Evolutionary conservation across 805 yeast genomes (phyloP).

Genomic region (Nakazawaea ishiwadae): DNA sequence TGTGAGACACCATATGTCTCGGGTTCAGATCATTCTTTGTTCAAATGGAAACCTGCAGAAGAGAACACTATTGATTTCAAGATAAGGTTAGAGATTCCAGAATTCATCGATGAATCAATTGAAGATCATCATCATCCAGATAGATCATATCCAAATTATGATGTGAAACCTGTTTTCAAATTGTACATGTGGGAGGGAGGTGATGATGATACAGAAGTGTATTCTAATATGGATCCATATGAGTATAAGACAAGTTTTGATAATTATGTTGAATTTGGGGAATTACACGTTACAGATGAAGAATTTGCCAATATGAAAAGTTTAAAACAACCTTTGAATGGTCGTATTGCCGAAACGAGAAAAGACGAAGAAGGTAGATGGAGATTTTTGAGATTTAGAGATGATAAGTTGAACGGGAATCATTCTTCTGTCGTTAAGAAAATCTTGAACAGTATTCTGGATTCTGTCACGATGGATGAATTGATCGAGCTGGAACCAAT

Average conservation of each 20-base stretch:
- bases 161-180: slow-evolving; percentile 65
- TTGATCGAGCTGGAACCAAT: slow-evolving; percentile 50
- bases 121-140: slow-evolving; percentile 63
- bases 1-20: slow-evolving; percentile 80
- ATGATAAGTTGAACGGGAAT: slow-evolving; percentile 88
- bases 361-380: slow-evolving; percentile 65
- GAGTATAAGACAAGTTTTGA: slow-evolving; percentile 27
- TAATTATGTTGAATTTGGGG: slow-evolving; percentile 62
- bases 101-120: slow-evolving; percentile 56
- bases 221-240: slow-evolving; percentile 30
- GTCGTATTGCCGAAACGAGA: slow-evolving; percentile 82
- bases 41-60: slow-evolving; percentile 97
- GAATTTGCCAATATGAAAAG: slow-evolving; percentile 79
- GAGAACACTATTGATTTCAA: slow-evolving; percentile 93
- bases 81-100: slow-evolving; percentile 56
- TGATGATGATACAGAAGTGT: slow-evolving; percentile 29
- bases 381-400: slow-evolving; percentile 85
- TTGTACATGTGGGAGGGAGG: slow-evolving; percentile 77
- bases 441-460: slow-evolving; percentile 79
- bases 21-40: slow-evolving; percentile 82
- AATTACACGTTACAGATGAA: slow-evolving; percentile 54
- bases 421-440: slow-evolving; percentile 77
- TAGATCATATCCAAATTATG: slow-evolving; percentile 75
- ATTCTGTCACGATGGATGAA: slow-evolving; percentile 80
- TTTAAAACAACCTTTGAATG: slow-evolving; percentile 78